phyloP scores from a whole-genome alignment of 2,329 filamentous ascomycete species.

The Apiospora hydei region DNA sequence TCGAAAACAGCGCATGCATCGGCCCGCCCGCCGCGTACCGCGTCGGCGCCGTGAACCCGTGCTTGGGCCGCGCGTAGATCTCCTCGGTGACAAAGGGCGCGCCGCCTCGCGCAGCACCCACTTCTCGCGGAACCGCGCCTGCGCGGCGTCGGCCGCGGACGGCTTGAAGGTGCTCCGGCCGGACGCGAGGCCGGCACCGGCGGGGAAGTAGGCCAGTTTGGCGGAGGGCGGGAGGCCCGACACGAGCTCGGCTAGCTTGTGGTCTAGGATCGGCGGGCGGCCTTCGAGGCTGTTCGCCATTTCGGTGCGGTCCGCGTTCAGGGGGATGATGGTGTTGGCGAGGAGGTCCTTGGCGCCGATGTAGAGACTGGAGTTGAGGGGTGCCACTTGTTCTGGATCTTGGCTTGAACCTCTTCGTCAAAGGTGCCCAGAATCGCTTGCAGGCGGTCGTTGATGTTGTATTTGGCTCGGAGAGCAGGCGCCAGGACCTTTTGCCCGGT shows the following conservation, averaged over 20 bases:
- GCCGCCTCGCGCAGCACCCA: slow-evolving; percentile 33
- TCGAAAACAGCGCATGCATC: slow-evolving; percentile 45
- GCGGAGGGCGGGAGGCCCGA: slow-evolving; percentile 28
- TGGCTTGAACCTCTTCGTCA: neutral
- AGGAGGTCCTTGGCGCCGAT: slow-evolving; percentile 29
- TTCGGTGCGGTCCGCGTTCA: slow-evolving; percentile 31
- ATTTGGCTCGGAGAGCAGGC: neutral
- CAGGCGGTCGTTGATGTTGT: neutral
- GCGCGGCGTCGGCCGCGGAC: slow-evolving; percentile 5
- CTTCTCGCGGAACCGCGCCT: slow-evolving; percentile 30
- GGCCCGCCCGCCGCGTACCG: slow-evolving; percentile 50
- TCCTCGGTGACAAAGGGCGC: slow-evolving; percentile 45
- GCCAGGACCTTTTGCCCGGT: neutral
- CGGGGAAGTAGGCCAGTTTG: slow-evolving; percentile 30
- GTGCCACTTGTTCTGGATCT: slow-evolving; percentile 29
- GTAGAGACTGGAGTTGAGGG: slow-evolving; percentile 29
- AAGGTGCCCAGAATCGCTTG: neutral
- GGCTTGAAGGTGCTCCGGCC: slow-evolving; percentile 25
- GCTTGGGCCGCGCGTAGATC: slow-evolving; percentile 57
- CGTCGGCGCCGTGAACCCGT: slow-evolving; percentile 53
- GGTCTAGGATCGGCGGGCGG: slow-evolving; percentile 33
- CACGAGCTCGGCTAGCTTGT: slow-evolving; percentile 30
- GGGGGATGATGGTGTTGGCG: slow-evolving; percentile 28
- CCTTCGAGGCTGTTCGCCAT: slow-evolving; percentile 33
- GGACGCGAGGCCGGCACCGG: slow-evolving; percentile 17